These are phyloP conservation scores for Ceratorhiza oryzae-sativae DNA, from an alignment of 1,284 basidiomycete species.

Conservation along the genomic window DNA sequence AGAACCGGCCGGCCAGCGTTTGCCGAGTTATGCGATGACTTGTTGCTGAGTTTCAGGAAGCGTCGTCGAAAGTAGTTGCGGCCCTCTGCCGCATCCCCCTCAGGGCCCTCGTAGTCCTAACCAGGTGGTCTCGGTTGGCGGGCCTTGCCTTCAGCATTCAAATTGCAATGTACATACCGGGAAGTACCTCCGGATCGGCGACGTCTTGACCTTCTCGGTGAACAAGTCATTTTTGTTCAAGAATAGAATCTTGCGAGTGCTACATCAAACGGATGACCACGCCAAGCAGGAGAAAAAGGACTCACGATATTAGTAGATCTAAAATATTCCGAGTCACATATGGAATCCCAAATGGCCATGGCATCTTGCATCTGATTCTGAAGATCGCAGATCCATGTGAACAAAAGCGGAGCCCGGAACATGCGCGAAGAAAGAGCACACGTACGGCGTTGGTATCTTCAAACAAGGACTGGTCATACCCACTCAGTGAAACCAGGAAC, in stretches of 20 bases:
- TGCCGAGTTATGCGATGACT: slow-evolving; percentile 65
- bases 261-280: slow-evolving; percentile 38
- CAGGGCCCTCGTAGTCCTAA: slow-evolving; percentile 78
- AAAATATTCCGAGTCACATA: slow-evolving; percentile 94
- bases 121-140: not conserved
- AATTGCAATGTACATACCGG: slow-evolving; percentile 60
- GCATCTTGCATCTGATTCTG: slow-evolving; percentile 97
- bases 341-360: slow-evolving; percentile 94
- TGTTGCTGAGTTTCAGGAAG: slow-evolving; percentile 83
- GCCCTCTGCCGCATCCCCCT: slow-evolving; percentile 72
- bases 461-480: slow-evolving; percentile 91
- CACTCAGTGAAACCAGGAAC: slow-evolving; percentile 85
- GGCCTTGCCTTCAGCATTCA: not conserved
- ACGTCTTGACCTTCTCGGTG: slow-evolving; percentile 78
- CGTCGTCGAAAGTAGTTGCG: slow-evolving; percentile 90
- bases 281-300: slow-evolving; percentile 34
- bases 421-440: slow-evolving; percentile 44
- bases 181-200: slow-evolving; percentile 86
- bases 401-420: not conserved
- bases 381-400: slow-evolving; percentile 28
- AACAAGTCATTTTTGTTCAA: slow-evolving; percentile 93
- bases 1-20: not conserved
- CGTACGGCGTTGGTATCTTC: slow-evolving; percentile 90
- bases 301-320: slow-evolving; percentile 86
- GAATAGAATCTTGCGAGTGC: slow-evolving; percentile 73